Evolutionary conservation across 352 stramenopile genomes (phyloP).

Genomic region (Phytophthora pinifolia): DNA sequence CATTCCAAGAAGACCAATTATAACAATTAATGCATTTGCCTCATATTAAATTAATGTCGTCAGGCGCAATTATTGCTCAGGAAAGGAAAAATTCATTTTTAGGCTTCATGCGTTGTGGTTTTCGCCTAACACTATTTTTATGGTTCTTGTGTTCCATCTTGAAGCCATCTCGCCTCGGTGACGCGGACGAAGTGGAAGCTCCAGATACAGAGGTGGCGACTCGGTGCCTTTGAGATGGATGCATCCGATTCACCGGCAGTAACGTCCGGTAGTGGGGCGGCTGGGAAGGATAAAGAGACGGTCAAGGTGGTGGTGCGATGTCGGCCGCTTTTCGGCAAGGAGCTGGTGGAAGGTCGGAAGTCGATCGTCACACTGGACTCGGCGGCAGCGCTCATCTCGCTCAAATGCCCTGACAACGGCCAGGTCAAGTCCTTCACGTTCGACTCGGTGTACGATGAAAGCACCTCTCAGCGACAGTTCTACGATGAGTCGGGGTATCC

Average conservation of each 20-base stretch:
- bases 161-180: background rate
- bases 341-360: slow-evolving; percentile 78
- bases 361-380: slow-evolving; percentile 81
- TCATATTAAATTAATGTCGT: too few species aligned
- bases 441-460: slow-evolving; percentile 90
- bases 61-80: background rate
- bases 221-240: slow-evolving; percentile 12
- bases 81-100: background rate
- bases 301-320: slow-evolving; percentile 91
- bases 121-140: slow-evolving; percentile 25
- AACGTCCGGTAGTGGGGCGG: slow-evolving; percentile 3
- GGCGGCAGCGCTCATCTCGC: slow-evolving; percentile 63
- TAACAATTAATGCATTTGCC: too few species aligned
- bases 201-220: background rate
- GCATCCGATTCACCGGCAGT: slow-evolving; percentile 18
- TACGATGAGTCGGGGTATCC: slow-evolving; percentile 87
- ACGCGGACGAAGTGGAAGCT: background rate
- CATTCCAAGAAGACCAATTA: too few species aligned
- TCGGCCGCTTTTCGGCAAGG: slow-evolving; percentile 83
- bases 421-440: slow-evolving; percentile 90
- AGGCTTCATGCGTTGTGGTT: background rate
- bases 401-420: slow-evolving; percentile 74
- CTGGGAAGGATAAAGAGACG: slow-evolving; percentile 71
- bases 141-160: background rate
- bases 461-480: slow-evolving; percentile 80